Base-by-base conservation (phyloP, 306 rosid species). In the Sesbania bispinosa region DNA sequence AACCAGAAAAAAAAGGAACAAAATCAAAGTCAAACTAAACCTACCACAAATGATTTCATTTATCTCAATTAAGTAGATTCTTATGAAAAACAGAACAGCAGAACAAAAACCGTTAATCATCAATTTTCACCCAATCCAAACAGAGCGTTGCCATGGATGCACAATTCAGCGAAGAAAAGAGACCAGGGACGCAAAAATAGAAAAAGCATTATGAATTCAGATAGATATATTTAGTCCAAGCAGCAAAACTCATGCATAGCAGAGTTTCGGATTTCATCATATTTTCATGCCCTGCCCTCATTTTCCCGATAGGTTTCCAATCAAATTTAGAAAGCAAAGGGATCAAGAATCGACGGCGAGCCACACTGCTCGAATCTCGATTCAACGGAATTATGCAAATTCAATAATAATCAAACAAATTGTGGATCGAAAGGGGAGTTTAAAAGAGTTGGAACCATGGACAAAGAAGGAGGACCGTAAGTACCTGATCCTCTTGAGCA, bases 401-500 rank as follows among this genome's bases (percentile, higher is more conserved):
- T 65, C 50, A 63, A 53, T 33, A 21, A 72, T 24, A 78, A 60
- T 75, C 50, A 16, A 73, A 63, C 7, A 77, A 61, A 66, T 36
- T 39, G 2, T 13, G 60, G 66, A 82, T 74, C 71, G 47, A 23
- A 53, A 71, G 24, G 20, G 20, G 66, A 33, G 66, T 13, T 13
- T 10, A 10, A 30, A 16, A 61, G 18, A 23, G 59, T 27, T 50
- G 36, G 71, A 69, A 43, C 14, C 71, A 26, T 14, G 41, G 75
- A 23, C 10, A 69, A 62, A 26, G 58, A 35, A 59, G 16, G 71
- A 41, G 75, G 39, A 10, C 54, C 69, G 67, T 46, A 63, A 62
- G 83, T 78, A 88, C 95, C 95, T 86, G 92, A 84, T 84, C 85
- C 81, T 79, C 21, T 21, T 21, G 10, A 76, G 11, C 3, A 15